Base-by-base conservation (phyloP, 202 grass and related monocot genomes). In the Panicum hallii region DNA sequence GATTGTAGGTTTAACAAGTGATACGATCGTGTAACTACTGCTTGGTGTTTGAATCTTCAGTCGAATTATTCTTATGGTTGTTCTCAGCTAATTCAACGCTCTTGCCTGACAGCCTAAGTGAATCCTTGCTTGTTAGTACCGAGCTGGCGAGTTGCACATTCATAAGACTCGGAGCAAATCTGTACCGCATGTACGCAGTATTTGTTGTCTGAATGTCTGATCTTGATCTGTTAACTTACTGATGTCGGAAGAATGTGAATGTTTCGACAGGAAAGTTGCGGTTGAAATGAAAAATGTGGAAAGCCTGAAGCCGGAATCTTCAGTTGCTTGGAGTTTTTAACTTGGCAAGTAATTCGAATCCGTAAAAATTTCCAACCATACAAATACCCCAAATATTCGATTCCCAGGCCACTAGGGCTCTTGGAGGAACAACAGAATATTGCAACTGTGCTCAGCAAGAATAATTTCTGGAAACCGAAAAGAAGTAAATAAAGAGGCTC, bases 1-100 rank as follows among this genome's bases (percentile, higher is more conserved):
- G 72, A 40, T 23, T 71, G 42, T 72, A 89, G 88, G 6, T 56
- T 79, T 91, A 90, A 16, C 85, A 14, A 42, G 45, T 56, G 64
- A 66, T 60, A 78, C 79, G 58, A 23, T 86, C 16, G 20, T 86
- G 38, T 82, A 82, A 36, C 63, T 5, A 64, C 7, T 12, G 58
- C 36, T 13, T 84, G 47, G 49, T 49, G 26, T 78, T 66, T 38
- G 14, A 28, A 74, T 66, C 60, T 6, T 56, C 2, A 47, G 55
- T 41, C 9, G 36, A 77, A 77, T 70, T 69, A 44, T 13, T 57
- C 8, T 45, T 6, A n/a, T 44, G 58, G 20, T 48, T 83, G 36
- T 38, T 32, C 62, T 20, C 46, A 47, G 67, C 22, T 56, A 14
- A 65, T 32, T 77, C 30, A n/a, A 4, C 10, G 6, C 17, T 11